Evolutionary conservation across 306 rosid species (phyloP), one percentile per base, ranked within the genome.

Genomic region (Phaseolus lunatus): DNA sequence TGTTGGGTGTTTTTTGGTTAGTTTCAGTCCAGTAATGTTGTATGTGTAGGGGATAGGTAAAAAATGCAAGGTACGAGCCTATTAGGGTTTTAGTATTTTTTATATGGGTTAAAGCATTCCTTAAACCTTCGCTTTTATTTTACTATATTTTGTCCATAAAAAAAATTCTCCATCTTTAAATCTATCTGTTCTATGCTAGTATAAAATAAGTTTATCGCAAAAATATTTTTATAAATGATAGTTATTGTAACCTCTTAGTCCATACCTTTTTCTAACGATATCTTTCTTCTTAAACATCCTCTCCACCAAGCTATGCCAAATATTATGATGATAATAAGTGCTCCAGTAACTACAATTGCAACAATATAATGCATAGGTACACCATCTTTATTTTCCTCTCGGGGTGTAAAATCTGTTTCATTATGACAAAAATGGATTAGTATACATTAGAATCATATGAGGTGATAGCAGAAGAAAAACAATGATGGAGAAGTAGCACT

Each of bases 261-360:
- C 26, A 52, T 58, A 54, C 92, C 90, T 75, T 14, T 77, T 73
- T 80, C 65, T 69, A 62, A 47, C 13, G 87, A 58, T 68, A 39
- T 37, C 68, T 79, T 70, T 11, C 70, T 26, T 52, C 79, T 58
- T 43, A 67, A 22, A 64, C 67, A 67, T 58, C 90, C 76, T 41
- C 11, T 83, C 83, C 82, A 75, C 81, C 85, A 43, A 65, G 74
- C 81, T 14, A 77, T 64, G 16, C 82, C 47, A 14, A 85, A 70
- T 43, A 65, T 10, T 1, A 79, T 4, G 20, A 65, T 45, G 24
- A 80, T 63, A 68, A 77, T 2, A 67, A 80, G 53, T 62, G 67
- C 67, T 57, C 82, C 89, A 61, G 74, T 81, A 22, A 71, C 68
- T 14, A 79, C 87, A 49, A 83, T 52, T 62, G 58, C 86, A 73